Evolutionary conservation across 2,329 filamentous ascomycete species (phyloP).

Genomic region (Cytospora paraplurivora): DNA sequence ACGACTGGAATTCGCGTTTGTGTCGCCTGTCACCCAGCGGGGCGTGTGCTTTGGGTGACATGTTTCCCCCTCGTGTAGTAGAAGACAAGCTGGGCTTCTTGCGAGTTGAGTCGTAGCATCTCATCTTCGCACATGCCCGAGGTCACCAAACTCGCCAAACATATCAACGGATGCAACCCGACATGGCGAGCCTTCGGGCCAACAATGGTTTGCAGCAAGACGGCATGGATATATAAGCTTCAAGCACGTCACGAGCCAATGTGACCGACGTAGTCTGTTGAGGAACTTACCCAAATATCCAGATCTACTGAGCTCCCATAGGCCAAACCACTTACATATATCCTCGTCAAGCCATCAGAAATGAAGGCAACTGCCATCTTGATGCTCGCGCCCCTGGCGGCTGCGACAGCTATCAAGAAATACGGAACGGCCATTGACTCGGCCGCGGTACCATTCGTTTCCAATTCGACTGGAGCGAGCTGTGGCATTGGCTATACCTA

Average conservation of each 20-base stretch:
- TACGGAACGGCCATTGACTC: neutral
- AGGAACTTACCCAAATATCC: neutral
- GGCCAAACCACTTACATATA: neutral
- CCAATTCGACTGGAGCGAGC: slow-evolving; percentile 9
- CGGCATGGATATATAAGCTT: slow-evolving; percentile 13
- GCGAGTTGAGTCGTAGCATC: neutral
- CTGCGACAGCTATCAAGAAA: neutral
- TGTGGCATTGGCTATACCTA: slow-evolving; percentile 28
- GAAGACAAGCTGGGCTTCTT: neutral
- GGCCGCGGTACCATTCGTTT: neutral
- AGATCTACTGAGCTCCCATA: neutral
- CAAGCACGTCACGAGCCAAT: slow-evolving; percentile 19
- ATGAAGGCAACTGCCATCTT: slow-evolving; percentile 18
- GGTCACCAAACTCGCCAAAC: slow-evolving; percentile 3
- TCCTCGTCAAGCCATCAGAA: neutral
- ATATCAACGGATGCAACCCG: slow-evolving; percentile 5
- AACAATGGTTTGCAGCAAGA: neutral
- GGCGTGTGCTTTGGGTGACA: slow-evolving; percentile 6
- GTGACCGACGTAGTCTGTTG: neutral
- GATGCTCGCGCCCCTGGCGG: slow-evolving; percentile 5
- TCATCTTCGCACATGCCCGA: slow-evolving; percentile 1
- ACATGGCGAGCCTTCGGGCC: neutral
- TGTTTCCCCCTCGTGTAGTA: neutral
- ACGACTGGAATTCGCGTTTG: neutral
- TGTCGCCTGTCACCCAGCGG: slow-evolving; percentile 10